Conservation (phyloP, 352 stramenopile species). For the Globisporangium paddicum region DNA sequence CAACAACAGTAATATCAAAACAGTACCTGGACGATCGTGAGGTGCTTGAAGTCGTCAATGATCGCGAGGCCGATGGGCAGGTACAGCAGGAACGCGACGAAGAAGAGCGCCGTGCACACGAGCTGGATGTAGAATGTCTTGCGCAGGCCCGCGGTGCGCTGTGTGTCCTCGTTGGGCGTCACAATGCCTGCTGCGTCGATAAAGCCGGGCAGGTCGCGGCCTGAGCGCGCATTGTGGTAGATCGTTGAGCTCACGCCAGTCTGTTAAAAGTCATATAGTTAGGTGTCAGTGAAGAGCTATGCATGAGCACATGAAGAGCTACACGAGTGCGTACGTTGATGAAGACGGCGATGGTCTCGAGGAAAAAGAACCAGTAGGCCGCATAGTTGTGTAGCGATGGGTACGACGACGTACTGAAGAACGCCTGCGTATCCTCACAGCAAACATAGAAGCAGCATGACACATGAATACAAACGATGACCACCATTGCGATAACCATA, state of each 20-base stretch:
- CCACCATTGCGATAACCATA: not conserved
- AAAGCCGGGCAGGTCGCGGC: slow-evolving; percentile 1
- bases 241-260: slow-evolving; percentile 30
- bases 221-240: slow-evolving; percentile 13
- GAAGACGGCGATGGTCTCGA: slow-evolving; percentile 52
- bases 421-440: slow-evolving; percentile 26
- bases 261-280: slow-evolving; percentile 4
- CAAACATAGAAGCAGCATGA: not conserved
- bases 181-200: slow-evolving; percentile 2
- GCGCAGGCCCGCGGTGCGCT: slow-evolving; percentile 22
- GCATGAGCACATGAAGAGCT: not conserved
- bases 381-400: slow-evolving; percentile 49
- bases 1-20: no score
- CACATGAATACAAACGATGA: not conserved
- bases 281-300: not conserved
- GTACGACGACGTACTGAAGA: slow-evolving; percentile 59
- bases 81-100: slow-evolving; percentile 65
- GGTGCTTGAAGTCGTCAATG: slow-evolving; percentile 29
- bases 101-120: slow-evolving; percentile 38
- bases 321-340: slow-evolving; percentile 38
- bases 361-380: slow-evolving; percentile 65
- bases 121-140: slow-evolving; percentile 36
- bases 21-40: slow-evolving; percentile 40
- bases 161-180: slow-evolving; percentile 15
- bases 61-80: slow-evolving; percentile 57